Evolutionary conservation across 805 yeast genomes (phyloP), one percentile per base, ranked within the genome.

Genomic region (Zygotorulaspora florentina): DNA sequence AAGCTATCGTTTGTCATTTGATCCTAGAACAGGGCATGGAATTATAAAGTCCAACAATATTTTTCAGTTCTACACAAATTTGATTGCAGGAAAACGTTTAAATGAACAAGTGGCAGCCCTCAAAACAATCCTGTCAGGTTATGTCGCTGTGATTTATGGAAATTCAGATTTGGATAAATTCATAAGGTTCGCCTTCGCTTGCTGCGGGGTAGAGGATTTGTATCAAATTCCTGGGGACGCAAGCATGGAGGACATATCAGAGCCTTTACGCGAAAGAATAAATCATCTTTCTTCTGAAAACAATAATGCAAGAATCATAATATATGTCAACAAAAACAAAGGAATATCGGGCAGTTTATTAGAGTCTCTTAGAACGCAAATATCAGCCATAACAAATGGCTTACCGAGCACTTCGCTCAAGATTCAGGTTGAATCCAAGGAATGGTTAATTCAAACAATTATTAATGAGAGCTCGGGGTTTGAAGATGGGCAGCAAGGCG

Each of bases 31-130:
- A 2, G 45, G 39, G 18, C 25, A 39, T 10, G 66, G 69, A 1
- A 52, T 70, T 17, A 52, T 73, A 1, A 75, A 72, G 53, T 79
- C 86, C 38, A 58, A 71, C 33, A 78, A 83, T 45, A 66, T 81
- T 1, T 56, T 70, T 53, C 43, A 56, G 52, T 36, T 83, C 75
- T 59, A 56, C 70, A 26, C 51, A 5, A 74, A 73, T 13, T 71
- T 66, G 50, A 57, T 65, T 1, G 37, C 44, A 0, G 70, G 70
- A 0, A 39, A 39, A 0, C 33, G 51, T 1, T 56, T 83, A 31
- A 40, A 54, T 3, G 53, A 64, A 2, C 88, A 82, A 51, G 29
- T 42, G 8, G 42, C 46, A n/a, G 50, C 49, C 3, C 43, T 46
- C 25, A 42, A 23, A 2, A 25, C 40, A 3, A n/a, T 26, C 8